Base-by-base conservation (phyloP, 139 green algal species). In the Volvox africanus region DNA sequence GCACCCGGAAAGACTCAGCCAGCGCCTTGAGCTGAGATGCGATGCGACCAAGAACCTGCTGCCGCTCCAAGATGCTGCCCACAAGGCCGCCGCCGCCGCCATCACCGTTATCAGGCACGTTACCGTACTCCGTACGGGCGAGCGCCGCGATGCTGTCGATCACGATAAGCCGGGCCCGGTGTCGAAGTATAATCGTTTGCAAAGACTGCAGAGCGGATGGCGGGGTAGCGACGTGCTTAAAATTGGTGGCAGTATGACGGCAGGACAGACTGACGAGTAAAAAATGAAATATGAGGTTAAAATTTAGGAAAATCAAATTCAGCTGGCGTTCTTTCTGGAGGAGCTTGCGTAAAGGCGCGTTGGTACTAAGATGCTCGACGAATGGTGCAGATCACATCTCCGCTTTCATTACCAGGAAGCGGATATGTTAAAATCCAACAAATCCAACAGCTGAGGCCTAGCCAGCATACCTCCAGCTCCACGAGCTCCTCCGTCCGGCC, bases 71-170 rank as follows among this genome's bases (percentile, higher is more conserved):
- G n/a, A 89, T 82, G 69, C 28, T 73, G 16, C 83, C 83, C 35
- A 77, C 67, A 67, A 89, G 33, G 21, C 55, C 82, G 33, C 33
- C 33, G 20, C 62, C 82, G 33, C 33, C 82, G n/a, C 61, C 82
- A 16, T 16, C 82, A 22, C 61, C 32, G 82, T 30, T 55, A 17
- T n/a, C 30, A 37, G 81, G 20, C n/a, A 65, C 26, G n/a, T 89
- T 89, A 71, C 88, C 77, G 55, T 91, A 93, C 68, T 93, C 82
- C 9, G 87, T 81, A 6, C 97, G 90, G 37, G 95, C 92, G 33
- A 98, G 92, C 6, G 95, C 92, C 1, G 97, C 97, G 69, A 98
- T 94, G 80, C 92, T 96, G 93, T 99, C 97, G 22, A 99, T 80
- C 5, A 99, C 44, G 17, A 99, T 86, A 36, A 99, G 94, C 32